phyloP scores from a whole-genome alignment of 2,329 filamentous ascomycete genomes.

The Botrytis fabae region DNA sequence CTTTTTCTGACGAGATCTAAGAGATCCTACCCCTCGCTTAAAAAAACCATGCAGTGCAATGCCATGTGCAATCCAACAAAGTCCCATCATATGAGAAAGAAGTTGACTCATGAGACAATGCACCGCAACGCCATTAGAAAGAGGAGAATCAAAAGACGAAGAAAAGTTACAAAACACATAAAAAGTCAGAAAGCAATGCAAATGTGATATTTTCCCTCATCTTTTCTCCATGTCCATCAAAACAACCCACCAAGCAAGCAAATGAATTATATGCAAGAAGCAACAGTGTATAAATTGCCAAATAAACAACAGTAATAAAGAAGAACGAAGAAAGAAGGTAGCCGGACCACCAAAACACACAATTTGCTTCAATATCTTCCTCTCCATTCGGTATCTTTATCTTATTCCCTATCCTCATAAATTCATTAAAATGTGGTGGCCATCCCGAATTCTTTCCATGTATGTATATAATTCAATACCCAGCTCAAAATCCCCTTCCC shows the following conservation, averaged over 20 bases:
- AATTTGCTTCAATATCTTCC: conserved; percentile 11
- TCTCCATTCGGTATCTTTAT: conserved; percentile 17
- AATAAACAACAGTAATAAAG: not conserved
- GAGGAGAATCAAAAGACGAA: not conserved
- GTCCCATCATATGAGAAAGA: conserved; percentile 12
- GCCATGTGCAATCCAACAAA: conserved; percentile 14
- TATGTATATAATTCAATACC: conserved; percentile 10
- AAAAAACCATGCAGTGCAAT: not conserved
- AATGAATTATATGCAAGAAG: conserved; percentile 19
- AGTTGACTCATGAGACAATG: conserved; percentile 11
- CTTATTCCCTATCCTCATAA: conserved; percentile 21
- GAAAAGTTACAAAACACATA: not conserved
- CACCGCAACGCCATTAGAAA: not conserved
- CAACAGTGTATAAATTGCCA: conserved; percentile 10
- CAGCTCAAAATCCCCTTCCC: not conserved
- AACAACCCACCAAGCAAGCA: conserved; percentile 4
- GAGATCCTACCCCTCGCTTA: not conserved
- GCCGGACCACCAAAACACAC: conserved; percentile 7
- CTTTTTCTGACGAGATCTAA: not conserved
- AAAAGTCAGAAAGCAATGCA: not conserved
- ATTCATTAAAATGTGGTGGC: conserved; percentile 21
- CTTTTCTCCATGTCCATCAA: not conserved
- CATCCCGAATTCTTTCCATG: conserved; percentile 8
- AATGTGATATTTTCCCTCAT: conserved; percentile 1
- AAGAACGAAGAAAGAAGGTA: conserved; percentile 3